A percentile compares a stretch with the other conserved stretches of the same genome.
These are phyloP conservation scores for Gossypium ekmanianum DNA, from an alignment of 345 rosid species.

Conservation along the genomic window DNA sequence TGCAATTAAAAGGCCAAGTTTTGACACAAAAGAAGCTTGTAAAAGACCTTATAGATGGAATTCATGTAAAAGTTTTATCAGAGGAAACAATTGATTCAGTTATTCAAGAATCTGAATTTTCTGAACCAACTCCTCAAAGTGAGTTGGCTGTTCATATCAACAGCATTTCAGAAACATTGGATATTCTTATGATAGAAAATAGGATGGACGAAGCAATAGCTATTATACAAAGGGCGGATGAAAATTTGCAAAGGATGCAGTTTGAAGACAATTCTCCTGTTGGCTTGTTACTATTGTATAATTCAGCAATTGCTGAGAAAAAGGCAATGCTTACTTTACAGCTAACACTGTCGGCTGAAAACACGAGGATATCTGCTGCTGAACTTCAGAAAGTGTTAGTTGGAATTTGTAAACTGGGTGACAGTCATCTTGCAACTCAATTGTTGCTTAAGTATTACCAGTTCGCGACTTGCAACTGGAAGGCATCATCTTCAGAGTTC, in stretches of 20 bases:
- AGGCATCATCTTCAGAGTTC: conserved; percentile 31
- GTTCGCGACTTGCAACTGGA: conserved; percentile 40
- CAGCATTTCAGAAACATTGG: conserved; percentile 41
- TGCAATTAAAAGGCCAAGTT: conserved; percentile 43
- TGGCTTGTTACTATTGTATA: conserved; percentile 27
- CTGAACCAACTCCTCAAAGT: conserved; percentile 23
- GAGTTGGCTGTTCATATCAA: conserved; percentile 31
- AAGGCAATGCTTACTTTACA: conserved; percentile 35
- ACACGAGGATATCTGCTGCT: conserved; percentile 45
- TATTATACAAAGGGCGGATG: conserved; percentile 38
- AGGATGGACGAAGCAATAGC: conserved; percentile 45
- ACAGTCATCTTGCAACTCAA: conserved; percentile 39
- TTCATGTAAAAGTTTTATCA: conserved; percentile 24
- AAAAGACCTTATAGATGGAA: conserved; percentile 34
- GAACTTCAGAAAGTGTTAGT: conserved; percentile 54
- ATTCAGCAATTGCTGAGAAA: conserved; percentile 37
- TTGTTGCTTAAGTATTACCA: conserved; percentile 52
- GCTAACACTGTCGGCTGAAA: conserved; percentile 40
- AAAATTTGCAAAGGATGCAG: conserved; percentile 31
- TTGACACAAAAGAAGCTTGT: conserved; percentile 39
- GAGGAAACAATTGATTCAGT: conserved; percentile 31
- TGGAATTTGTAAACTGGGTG: conserved; percentile 46
- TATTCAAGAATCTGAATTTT: conserved; percentile 23
- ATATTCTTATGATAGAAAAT: conserved; percentile 41
- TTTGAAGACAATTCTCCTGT: conserved; percentile 16